Evolutionary conservation across 2,329 filamentous ascomycete species (phyloP), one percentile per base, ranked within the genome.

Genomic region (Fonsecaea multimorphosa): DNA sequence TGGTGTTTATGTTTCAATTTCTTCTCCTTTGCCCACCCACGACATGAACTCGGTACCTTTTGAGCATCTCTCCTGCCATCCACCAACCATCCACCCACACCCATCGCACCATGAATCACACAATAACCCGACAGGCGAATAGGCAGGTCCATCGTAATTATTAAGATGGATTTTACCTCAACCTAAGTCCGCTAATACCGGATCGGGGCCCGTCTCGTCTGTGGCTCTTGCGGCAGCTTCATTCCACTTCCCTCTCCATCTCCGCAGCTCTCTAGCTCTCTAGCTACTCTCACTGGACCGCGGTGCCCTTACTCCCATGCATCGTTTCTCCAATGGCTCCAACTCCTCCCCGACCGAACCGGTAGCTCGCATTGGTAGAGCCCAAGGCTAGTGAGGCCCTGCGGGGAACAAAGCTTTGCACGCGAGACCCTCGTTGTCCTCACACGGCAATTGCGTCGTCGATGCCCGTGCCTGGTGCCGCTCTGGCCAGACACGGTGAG

Each of bases 121-220:
- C 29, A 3, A 4, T 31, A 34, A n/a, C n/a, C n/a, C n/a, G n/a
- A n/a, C n/a, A n/a, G n/a, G n/a, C n/a, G n/a, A n/a, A n/a, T n/a
- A n/a, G n/a, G n/a, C n/a, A n/a, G n/a, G n/a, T n/a, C n/a, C n/a
- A n/a, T n/a, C n/a, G n/a, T n/a, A n/a, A n/a, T n/a, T n/a, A n/a
- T n/a, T n/a, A n/a, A 49, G 44, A 38, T 67, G 65, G 65, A 67
- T 67, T 67, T 67, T 67, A 64, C 29, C 32, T 14, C 40, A 16
- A 58, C 31, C 31, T 55, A 64, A 64, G 32, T 64, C 62, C 62
- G 62, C 51, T 60, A 64, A 49, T 55, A 44, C 62, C 62, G 56
- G 52, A n/a, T 61, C 29, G 31, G 24, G 12, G 34, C 58, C 36
- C 27, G 14, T 31, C n/a, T 1, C 16, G n/a, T n/a, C 12, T 34